Evolutionary conservation across 768 basidiomycete species (phyloP).

Genomic region (Tylopilus subfusipes): DNA sequence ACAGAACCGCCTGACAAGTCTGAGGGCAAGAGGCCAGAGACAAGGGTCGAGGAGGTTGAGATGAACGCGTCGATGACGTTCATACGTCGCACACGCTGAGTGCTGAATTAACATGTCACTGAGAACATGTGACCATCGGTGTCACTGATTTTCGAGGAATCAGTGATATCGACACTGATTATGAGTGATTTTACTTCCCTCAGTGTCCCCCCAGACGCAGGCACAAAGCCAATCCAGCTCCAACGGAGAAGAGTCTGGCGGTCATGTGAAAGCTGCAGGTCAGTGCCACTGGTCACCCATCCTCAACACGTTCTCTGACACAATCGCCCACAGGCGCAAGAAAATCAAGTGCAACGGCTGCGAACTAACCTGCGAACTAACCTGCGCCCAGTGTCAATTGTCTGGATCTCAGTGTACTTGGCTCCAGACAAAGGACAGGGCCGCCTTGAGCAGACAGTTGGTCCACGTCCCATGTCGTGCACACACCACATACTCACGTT

Average conservation of each 20-base stretch:
- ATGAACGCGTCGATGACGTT: too few species aligned
- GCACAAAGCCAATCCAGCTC: slow-evolving; percentile 69
- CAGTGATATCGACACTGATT: too few species aligned
- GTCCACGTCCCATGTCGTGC: slow-evolving; percentile 28
- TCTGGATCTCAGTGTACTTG: slow-evolving; percentile 81
- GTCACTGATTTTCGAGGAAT: too few species aligned
- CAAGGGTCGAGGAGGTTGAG: too few species aligned
- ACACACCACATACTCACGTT: slow-evolving; percentile 17
- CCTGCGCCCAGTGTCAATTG: slow-evolving; percentile 74
- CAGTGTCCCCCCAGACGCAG: slow-evolving; percentile 50
- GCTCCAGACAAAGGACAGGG: slow-evolving; percentile 89
- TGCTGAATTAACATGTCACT: too few species aligned
- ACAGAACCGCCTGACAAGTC: too few species aligned
- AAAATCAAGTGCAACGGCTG: slow-evolving; percentile 92
- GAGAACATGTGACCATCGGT: too few species aligned
- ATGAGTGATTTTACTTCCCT: too few species aligned
- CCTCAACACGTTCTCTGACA: slow-evolving; percentile 16
- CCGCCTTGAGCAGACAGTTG: slow-evolving; percentile 85
- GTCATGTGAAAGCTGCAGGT: slow-evolving; percentile 89
- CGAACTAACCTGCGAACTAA: too few species aligned
- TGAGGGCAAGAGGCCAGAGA: too few species aligned
- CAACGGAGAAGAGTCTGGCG: slow-evolving; percentile 83
- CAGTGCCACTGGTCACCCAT: slow-evolving; percentile 31
- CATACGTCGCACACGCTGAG: too few species aligned
- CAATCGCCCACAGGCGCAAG: slow-evolving; percentile 58